Percentiles rank a stretch among this genome's conserved stretches.
Evolutionary conservation across 2,329 filamentous ascomycete species (phyloP).

Genomic region (Tolypocladium tundrense): DNA sequence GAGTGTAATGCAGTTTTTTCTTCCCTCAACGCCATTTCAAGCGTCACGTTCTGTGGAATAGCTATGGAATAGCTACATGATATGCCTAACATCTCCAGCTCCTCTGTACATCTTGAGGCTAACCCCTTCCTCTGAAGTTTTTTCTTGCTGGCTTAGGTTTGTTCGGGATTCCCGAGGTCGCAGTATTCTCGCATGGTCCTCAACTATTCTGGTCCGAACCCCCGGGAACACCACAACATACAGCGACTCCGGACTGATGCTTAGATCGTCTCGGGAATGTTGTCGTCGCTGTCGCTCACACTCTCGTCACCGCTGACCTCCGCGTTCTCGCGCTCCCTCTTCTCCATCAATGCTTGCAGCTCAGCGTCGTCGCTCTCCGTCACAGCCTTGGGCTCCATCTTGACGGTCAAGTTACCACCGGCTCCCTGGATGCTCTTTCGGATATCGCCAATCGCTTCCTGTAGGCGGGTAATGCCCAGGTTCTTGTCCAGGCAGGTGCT

Average conservation of each 20-base stretch:
- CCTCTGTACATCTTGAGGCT: background rate
- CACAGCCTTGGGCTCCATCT: conserved; percentile 99
- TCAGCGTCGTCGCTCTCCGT: conserved; percentile 98
- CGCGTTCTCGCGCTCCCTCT: conserved; percentile 94
- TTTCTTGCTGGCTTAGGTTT: background rate
- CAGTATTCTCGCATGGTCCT: background rate
- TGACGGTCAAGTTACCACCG: conserved; percentile 74
- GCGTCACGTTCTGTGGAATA: conserved; percentile 1
- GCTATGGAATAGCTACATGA: conserved; percentile 1
- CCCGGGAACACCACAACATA: background rate
- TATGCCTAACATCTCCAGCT: background rate
- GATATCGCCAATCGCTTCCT: conserved; percentile 85
- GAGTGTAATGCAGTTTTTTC: background rate
- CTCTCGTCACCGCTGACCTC: conserved; percentile 98
- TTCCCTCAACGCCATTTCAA: conserved; percentile 1
- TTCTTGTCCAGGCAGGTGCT: conserved; percentile 92
- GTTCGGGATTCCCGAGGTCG: background rate
- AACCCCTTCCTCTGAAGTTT: background rate
- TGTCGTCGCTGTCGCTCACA: conserved; percentile 89
- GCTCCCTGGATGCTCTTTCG: conserved; percentile 66
- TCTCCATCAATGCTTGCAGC: conserved; percentile 96
- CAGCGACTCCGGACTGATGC: background rate
- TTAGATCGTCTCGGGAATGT: conserved; percentile 36
- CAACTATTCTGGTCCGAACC: background rate
- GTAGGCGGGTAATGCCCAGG: conserved; percentile 71